phyloP scores from a whole-genome alignment of 2,329 filamentous ascomycete species.

The Aureobasidium melanogenum region DNA sequence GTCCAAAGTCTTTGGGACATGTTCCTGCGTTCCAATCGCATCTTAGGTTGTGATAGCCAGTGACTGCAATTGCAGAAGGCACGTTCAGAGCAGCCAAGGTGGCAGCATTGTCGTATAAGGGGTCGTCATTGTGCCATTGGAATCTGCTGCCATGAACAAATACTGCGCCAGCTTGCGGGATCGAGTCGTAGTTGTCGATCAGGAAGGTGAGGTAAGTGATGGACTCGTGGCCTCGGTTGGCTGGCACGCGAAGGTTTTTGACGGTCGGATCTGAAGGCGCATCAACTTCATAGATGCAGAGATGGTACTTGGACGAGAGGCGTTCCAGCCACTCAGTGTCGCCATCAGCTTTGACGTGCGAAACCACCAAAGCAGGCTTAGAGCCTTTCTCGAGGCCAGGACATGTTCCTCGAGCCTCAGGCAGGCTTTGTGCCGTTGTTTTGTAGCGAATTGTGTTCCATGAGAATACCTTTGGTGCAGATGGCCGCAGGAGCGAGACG shows the following conservation, averaged over 20 bases:
- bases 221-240: conserved; percentile 51
- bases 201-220: conserved; percentile 54
- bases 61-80: conserved; percentile 27
- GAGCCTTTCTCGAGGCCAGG: conserved; percentile 29
- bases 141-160: conserved; percentile 51
- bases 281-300: conserved; percentile 39
- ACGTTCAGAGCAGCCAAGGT: conserved; percentile 33
- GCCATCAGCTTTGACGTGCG: conserved; percentile 33
- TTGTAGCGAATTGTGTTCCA: conserved; percentile 38
- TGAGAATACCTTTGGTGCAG: conserved; percentile 28
- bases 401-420: conserved; percentile 32
- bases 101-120: conserved; percentile 38
- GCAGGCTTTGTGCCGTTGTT: conserved; percentile 26
- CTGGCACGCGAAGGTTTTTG: conserved; percentile 33
- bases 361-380: conserved; percentile 39
- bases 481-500: conserved; percentile 29
- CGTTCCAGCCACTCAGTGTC: conserved; percentile 34
- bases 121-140: conserved; percentile 49
- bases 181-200: conserved; percentile 49
- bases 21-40: conserved; percentile 42
- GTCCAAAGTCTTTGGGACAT: conserved; percentile 24
- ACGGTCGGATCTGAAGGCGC: conserved; percentile 22
- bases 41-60: conserved; percentile 41
- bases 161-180: conserved; percentile 46
- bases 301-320: conserved; percentile 33